Evolutionary conservation across 202 grass and related monocot species (phyloP).

Genomic region (Panicum virgatum): DNA sequence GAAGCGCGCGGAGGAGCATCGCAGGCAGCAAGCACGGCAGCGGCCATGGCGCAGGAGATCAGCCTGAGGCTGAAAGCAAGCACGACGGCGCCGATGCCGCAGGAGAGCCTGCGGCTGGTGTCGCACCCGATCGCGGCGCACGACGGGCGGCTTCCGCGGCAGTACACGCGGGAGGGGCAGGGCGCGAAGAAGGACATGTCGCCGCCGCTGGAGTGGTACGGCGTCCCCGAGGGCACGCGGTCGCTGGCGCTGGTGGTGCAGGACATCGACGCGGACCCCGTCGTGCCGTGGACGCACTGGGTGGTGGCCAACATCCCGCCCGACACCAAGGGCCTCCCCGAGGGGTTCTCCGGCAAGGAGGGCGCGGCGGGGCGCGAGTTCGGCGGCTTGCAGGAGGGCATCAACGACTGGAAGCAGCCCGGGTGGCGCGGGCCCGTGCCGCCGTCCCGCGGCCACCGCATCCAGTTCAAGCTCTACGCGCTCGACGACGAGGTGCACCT

Average conservation of each 20-base stretch:
- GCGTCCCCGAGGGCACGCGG: conserved; percentile 66
- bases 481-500: conserved; percentile 73
- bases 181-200: conserved; percentile 82
- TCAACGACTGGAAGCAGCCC: conserved; percentile 90
- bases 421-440: conserved; percentile 76
- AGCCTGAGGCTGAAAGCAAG: not conserved
- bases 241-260: conserved; percentile 76
- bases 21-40: not conserved
- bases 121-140: conserved; percentile 42
- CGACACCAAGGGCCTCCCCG: conserved; percentile 57
- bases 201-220: conserved; percentile 92
- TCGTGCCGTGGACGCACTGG: conserved; percentile 93
- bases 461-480: conserved; percentile 76
- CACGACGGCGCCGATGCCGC: not conserved
- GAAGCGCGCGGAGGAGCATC: not conserved
- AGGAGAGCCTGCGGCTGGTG: conserved; percentile 59
- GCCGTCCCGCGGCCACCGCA: conserved; percentile 52
- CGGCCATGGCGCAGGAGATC: not conserved
- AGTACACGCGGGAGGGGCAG: conserved; percentile 77
- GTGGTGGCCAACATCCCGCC: conserved; percentile 79
- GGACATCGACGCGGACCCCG: conserved; percentile 58
- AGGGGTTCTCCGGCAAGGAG: conserved; percentile 64
- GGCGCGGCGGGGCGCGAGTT: conserved; percentile 20
- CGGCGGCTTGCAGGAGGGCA: conserved; percentile 60
- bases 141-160: conserved; percentile 63